A percentile compares a stretch with the other conserved stretches of the same genome.
phyloP scores from a whole-genome alignment of 2,329 filamentous ascomycete genomes.

The Exophiala xenobiotica region DNA sequence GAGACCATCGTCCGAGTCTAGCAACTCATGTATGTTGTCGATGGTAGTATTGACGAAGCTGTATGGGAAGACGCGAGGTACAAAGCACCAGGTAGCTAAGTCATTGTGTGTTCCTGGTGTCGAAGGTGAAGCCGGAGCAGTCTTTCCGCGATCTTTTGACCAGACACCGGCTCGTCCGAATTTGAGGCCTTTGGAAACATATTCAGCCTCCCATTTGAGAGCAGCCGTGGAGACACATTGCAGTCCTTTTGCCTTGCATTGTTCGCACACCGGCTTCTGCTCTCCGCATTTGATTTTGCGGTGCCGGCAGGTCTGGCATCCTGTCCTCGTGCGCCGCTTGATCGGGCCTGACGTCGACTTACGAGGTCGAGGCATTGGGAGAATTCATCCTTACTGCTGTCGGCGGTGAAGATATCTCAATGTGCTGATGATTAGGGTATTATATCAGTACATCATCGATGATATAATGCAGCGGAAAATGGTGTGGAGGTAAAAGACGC shows the following conservation, averaged over 20 bases:
- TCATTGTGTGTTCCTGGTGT: background rate
- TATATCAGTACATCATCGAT: no score
- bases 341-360: slow-evolving; percentile 8
- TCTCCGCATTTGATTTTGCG: slow-evolving; percentile 45
- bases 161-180: slow-evolving; percentile 14
- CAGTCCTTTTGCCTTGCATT: slow-evolving; percentile 39
- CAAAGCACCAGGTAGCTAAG: slow-evolving; percentile 4
- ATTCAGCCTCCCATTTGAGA: slow-evolving; percentile 17
- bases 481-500: no score
- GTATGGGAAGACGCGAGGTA: slow-evolving; percentile 8
- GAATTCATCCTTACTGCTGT: background rate
- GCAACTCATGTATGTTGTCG: slow-evolving; percentile 4
- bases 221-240: slow-evolving; percentile 31
- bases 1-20: slow-evolving; percentile 2
- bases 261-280: slow-evolving; percentile 39
- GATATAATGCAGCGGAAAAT: no score
- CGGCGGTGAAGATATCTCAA: background rate
- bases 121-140: slow-evolving; percentile 1
- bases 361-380: slow-evolving; percentile 14
- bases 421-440: no score
- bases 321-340: slow-evolving; percentile 36
- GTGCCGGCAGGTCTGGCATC: slow-evolving; percentile 42
- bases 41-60: slow-evolving; percentile 15
- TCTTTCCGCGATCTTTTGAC: slow-evolving; percentile 12
- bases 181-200: slow-evolving; percentile 9